These are phyloP conservation scores for Scheffersomyces illinoinensis DNA, from an alignment of 1,139 yeast genomes.

Conservation along the genomic window DNA sequence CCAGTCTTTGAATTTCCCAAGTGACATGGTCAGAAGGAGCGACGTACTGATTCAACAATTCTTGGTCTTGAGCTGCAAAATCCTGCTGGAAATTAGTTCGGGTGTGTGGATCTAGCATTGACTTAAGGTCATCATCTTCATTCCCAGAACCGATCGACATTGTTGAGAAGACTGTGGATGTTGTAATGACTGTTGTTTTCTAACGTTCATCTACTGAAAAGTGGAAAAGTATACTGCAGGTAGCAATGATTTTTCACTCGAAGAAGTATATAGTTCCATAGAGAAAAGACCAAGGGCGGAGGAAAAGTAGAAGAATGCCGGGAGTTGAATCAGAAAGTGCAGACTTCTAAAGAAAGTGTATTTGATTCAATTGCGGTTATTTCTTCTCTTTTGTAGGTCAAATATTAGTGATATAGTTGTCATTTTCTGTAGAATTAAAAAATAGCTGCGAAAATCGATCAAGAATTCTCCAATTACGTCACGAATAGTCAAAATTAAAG, in stretches of 20 bases:
- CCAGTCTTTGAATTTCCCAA: constrained; percentile 61
- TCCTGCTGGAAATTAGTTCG: not conserved
- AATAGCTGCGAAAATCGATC: not conserved
- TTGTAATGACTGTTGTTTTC: not conserved
- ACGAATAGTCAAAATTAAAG: not conserved
- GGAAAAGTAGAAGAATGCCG: no score
- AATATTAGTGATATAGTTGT: not conserved
- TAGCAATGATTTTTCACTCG: not conserved
- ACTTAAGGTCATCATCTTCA: not conserved
- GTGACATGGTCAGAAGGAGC: constrained; percentile 52
- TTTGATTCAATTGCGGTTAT: not conserved
- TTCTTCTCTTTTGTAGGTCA: no score
- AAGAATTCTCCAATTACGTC: not conserved
- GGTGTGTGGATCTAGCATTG: not conserved
- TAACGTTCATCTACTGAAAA: not conserved
- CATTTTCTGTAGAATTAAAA: not conserved
- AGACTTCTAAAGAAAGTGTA: not conserved
- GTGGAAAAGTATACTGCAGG: not conserved
- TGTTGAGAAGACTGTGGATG: not conserved
- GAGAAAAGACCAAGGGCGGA: no score
- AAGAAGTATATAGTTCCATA: no score
- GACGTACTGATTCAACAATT: not conserved
- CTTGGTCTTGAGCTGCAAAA: not conserved
- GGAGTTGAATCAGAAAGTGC: no score
- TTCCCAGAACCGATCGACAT: not conserved